phyloP scores from a whole-genome alignment of 257 asterid species.

The Oldenlandia corymbosa region DNA sequence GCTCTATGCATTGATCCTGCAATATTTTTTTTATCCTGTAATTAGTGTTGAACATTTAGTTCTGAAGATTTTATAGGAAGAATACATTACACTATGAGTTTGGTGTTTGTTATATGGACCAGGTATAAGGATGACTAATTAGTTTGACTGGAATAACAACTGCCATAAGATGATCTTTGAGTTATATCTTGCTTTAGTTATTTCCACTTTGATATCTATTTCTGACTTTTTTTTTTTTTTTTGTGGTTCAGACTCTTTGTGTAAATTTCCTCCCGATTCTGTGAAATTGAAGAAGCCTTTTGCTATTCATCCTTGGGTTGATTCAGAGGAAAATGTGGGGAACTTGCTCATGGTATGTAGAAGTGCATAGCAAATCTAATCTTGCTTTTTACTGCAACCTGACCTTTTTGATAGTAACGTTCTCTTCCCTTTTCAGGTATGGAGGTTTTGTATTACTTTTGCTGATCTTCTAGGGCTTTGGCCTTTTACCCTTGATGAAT shows the following conservation, averaged over 20 bases:
- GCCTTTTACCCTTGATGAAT: constrained; percentile 98
- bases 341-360: constrained; percentile 78
- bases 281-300: constrained; percentile 78
- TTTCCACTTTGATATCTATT: neutral
- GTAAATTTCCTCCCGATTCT: constrained; percentile 86
- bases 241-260: constrained; percentile 61
- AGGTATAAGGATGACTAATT: neutral
- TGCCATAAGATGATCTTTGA: neutral
- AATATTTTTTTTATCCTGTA: neutral
- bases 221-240: neutral
- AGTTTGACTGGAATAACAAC: neutral
- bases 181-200: neutral
- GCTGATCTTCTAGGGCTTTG: constrained; percentile 96
- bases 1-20: constrained; percentile 19
- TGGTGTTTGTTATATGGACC: neutral
- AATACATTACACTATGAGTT: neutral
- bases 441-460: constrained; percentile 93
- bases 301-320: constrained; percentile 78
- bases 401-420: constrained; percentile 6
- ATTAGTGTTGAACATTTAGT: neutral
- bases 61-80: neutral
- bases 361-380: neutral
- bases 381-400: neutral
- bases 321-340: constrained; percentile 90
- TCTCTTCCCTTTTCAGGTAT: constrained; percentile 52